Conservation (phyloP, 2,329 filamentous ascomycete genomes). For the Phoma sp. region DNA sequence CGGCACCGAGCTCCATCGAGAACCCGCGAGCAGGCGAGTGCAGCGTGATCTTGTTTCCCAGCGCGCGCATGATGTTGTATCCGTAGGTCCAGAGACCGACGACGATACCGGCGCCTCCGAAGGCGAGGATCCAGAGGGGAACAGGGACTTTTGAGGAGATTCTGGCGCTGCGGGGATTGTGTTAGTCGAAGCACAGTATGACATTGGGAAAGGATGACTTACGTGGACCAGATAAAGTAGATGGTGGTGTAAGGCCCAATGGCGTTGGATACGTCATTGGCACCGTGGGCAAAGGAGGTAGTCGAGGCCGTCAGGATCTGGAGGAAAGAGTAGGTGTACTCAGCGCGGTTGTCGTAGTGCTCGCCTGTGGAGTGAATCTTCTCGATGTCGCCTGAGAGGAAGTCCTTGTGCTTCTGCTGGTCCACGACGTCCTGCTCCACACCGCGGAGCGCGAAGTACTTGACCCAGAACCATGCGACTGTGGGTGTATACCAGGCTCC, state of each 20-base stretch:
- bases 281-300: slow-evolving; percentile 73
- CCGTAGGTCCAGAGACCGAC: slow-evolving; percentile 68
- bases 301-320: slow-evolving; percentile 65
- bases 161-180: slow-evolving; percentile 9
- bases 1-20: slow-evolving; percentile 52
- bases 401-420: slow-evolving; percentile 50
- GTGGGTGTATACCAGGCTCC: slow-evolving; percentile 53
- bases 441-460: slow-evolving; percentile 57
- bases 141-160: slow-evolving; percentile 58
- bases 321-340: slow-evolving; percentile 55
- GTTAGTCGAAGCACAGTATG: not conserved
- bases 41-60: slow-evolving; percentile 68
- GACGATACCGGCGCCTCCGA: slow-evolving; percentile 58
- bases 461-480: slow-evolving; percentile 55
- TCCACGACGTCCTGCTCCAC: slow-evolving; percentile 58
- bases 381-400: slow-evolving; percentile 60
- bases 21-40: slow-evolving; percentile 64
- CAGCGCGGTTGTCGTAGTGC: slow-evolving; percentile 66
- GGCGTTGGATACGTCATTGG: slow-evolving; percentile 69
- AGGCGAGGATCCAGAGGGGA: slow-evolving; percentile 64
- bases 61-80: slow-evolving; percentile 68
- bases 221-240: slow-evolving; percentile 66
- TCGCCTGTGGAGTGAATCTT: slow-evolving; percentile 63
- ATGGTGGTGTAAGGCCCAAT: slow-evolving; percentile 64
- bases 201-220: not conserved